phyloP scores from a whole-genome alignment of 2,329 filamentous ascomycete species.

The Plectosphaerella sp. region DNA sequence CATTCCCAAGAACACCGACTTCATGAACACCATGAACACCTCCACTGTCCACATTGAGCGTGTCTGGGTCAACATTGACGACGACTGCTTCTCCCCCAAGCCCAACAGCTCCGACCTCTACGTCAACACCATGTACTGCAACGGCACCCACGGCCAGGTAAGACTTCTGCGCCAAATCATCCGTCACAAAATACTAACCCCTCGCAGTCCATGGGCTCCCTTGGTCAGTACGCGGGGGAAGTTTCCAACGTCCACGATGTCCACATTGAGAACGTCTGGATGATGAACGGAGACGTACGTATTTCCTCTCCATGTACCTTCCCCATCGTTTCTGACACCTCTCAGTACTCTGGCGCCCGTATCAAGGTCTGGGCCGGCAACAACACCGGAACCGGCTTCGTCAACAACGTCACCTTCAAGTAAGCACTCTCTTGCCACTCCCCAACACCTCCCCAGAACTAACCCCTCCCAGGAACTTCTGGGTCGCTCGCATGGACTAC shows the following conservation, averaged over 20 bases:
- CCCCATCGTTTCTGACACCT: neutral
- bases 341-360: conserved; percentile 42
- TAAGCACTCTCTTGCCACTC: neutral
- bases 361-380: conserved; percentile 59
- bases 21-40: conserved; percentile 57
- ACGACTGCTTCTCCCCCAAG: conserved; percentile 59
- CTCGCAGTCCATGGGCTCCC: conserved; percentile 47
- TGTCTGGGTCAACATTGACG: conserved; percentile 48
- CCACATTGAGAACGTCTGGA: conserved; percentile 54
- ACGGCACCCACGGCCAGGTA: conserved; percentile 47
- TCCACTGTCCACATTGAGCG: conserved; percentile 47
- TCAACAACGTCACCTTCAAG: conserved; percentile 56
- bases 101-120: conserved; percentile 54
- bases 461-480: conserved; percentile 39
- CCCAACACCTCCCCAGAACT: neutral
- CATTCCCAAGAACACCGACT: conserved; percentile 57
- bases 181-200: neutral
- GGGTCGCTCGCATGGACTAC: conserved; percentile 53
- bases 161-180: neutral
- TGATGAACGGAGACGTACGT: conserved; percentile 36
- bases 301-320: no score
- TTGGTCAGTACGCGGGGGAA: conserved; percentile 53
- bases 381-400: conserved; percentile 53
- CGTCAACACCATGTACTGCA: conserved; percentile 57
- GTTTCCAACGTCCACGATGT: conserved; percentile 52